These are phyloP conservation scores for Fusarium bulbicola DNA, from an alignment of 2,329 filamentous ascomycete species.

Conservation along the genomic window DNA sequence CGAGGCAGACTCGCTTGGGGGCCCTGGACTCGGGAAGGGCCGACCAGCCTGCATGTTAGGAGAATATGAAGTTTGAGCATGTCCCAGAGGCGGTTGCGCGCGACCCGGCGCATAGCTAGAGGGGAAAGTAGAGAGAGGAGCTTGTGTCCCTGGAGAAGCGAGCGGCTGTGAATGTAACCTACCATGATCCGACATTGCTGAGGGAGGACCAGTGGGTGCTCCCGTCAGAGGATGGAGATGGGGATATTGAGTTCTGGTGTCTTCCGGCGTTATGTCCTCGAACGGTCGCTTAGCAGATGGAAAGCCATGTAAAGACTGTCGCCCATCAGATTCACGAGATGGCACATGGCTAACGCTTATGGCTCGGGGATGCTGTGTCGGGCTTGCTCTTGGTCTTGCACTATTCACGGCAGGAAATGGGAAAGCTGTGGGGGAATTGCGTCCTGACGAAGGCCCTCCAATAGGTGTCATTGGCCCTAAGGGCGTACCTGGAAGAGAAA, in stretches of 20 bases:
- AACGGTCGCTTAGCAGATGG: constrained; percentile 47
- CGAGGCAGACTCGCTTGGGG: constrained; percentile 36
- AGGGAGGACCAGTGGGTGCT: constrained; percentile 35
- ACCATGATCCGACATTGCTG: constrained; percentile 40
- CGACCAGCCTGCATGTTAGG: constrained; percentile 34
- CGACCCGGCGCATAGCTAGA: constrained; percentile 33
- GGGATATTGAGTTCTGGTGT: constrained; percentile 38
- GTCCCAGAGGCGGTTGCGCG: constrained; percentile 26
- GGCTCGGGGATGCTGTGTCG: constrained; percentile 42
- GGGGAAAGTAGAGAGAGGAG: constrained; percentile 36
- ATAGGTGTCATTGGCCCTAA: constrained; percentile 41
- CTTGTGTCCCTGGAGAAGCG: constrained; percentile 36
- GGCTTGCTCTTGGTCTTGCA: constrained; percentile 46
- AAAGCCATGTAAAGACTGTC: constrained; percentile 32
- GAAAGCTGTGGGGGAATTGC: constrained; percentile 45
- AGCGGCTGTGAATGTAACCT: constrained; percentile 51
- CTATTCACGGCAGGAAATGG: constrained; percentile 46
- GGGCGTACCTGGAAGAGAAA: constrained; percentile 49
- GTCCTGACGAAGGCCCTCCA: constrained; percentile 45
- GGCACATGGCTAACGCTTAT: constrained; percentile 43
- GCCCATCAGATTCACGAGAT: constrained; percentile 38
- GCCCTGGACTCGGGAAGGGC: constrained; percentile 32
- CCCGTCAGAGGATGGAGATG: constrained; percentile 39
- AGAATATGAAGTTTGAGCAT: constrained; percentile 32
- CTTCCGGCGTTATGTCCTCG: constrained; percentile 42